phyloP scores from a whole-genome alignment of 108 stramenopile species.

The Stephanodiscus minutulus region DNA sequence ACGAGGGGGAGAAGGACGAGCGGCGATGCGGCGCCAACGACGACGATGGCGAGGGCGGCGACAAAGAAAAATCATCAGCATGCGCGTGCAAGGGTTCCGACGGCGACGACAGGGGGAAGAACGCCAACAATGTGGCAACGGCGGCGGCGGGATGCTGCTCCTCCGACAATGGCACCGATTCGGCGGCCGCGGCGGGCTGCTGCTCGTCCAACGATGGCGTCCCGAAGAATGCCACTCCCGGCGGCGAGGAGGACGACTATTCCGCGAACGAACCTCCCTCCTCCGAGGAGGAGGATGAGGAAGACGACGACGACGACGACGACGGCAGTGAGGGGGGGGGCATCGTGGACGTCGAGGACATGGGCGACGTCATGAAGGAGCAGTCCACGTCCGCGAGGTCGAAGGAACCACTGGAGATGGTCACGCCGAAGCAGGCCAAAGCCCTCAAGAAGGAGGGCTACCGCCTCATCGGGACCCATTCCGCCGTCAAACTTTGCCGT shows the following conservation, averaged over 20 bases:
- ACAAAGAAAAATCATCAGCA: conserved; percentile 6
- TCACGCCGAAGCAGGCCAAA: conserved; percentile 88
- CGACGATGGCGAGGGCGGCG: neutral
- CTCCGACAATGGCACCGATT: too few relatives aligned
- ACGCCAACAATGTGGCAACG: neutral
- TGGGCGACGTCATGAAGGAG: conserved; percentile 73
- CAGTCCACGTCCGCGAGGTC: conserved; percentile 27
- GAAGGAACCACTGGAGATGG: conserved; percentile 82
- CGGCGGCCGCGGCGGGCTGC: conserved; percentile 2
- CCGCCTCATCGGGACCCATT: conserved; percentile 93
- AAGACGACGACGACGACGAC: conserved; percentile 49
- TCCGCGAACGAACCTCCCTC: conserved; percentile 21
- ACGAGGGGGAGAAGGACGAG: neutral
- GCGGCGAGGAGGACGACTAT: conserved; percentile 55
- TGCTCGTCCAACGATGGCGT: conserved; percentile 22
- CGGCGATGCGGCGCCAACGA: too few relatives aligned
- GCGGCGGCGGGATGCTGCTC: conserved; percentile 9
- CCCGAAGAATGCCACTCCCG: conserved; percentile 14
- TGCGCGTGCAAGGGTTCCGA: conserved; percentile 25
- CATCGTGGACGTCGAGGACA: conserved; percentile 91
- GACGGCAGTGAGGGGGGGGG: conserved; percentile 58
- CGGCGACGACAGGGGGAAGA: neutral
- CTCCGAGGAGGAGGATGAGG: conserved; percentile 41
- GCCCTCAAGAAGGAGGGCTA: conserved; percentile 96
- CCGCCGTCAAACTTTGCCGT: conserved; percentile 96